phyloP scores from a whole-genome alignment of 169 alveolate species.

The Plasmodium chabaudi region DNA sequence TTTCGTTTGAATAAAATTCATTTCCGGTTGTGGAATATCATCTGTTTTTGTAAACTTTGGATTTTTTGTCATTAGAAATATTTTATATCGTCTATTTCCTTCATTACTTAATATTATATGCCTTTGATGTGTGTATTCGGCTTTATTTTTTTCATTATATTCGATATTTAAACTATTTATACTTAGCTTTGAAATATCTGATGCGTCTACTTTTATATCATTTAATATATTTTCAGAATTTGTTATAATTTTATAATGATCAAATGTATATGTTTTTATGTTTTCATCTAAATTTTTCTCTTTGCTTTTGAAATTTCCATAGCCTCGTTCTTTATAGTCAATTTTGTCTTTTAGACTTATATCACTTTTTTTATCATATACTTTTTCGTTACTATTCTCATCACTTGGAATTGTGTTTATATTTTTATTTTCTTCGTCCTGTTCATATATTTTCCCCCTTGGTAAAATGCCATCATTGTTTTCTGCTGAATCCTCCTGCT shows the following conservation, averaged over 20 bases:
- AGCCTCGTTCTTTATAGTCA: background rate
- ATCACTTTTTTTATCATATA: background rate
- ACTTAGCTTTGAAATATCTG: constrained; percentile 50
- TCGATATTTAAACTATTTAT: constrained; percentile 30
- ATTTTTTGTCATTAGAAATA: constrained; percentile 60
- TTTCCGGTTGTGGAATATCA: background rate
- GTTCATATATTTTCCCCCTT: background rate
- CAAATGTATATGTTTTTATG: constrained; percentile 7
- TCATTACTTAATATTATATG: constrained; percentile 32
- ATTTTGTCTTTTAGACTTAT: background rate
- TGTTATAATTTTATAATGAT: constrained; percentile 39
- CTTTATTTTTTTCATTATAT: constrained; percentile 20
- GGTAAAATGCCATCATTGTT: background rate
- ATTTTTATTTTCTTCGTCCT: background rate
- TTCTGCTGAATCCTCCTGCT: background rate
- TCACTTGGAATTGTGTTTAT: background rate
- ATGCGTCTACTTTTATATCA: constrained; percentile 50
- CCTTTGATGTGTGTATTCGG: constrained; percentile 51
- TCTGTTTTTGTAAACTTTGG: constrained; percentile 30
- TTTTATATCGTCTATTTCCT: constrained; percentile 52
- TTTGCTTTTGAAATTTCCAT: too few species aligned
- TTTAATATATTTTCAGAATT: constrained; percentile 34
- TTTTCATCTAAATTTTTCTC: background rate
- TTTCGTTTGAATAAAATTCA: constrained; percentile 12
- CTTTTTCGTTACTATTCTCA: background rate